Base-by-base conservation (phyloP, 805 yeast species). In the Yamadazyma philogaea region DNA sequence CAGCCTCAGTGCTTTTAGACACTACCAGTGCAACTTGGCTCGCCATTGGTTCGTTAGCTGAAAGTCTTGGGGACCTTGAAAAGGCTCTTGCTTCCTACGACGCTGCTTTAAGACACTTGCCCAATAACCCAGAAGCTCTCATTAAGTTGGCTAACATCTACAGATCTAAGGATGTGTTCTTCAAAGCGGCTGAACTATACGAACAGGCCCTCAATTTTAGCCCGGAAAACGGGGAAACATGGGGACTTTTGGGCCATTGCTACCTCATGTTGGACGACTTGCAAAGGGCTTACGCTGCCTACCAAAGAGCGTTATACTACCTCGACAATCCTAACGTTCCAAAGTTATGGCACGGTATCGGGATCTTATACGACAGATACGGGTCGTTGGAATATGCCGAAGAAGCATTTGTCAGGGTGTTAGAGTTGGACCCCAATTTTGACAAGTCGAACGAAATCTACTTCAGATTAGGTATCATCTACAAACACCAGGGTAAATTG, bases 311-410 rank as follows among this genome's bases (percentile, higher is more conserved):
- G 2, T 71, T 93, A 37, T 85, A 87, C 63, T 93, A 88, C 61
- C 68, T 90, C 59, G 87, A 86, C 49, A 91, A 93, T 57, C 95
- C 96, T 36, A 87, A 88, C 53, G 97, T 90, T 42, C 98, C 98
- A 43, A 89, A 89, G 60, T 77, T 93, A 53, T 93, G 99, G 99
- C 97, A 93, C 64, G 99, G 99, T 0, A 91, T 93, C 51, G 99
- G 99, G 27, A 93, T 93, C 45, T 74, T 93, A 47, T 93, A 93
- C 63, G 99, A 93, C 64, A 75, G 99, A 41, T 93, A 93, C 62
- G 99, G 98, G 20, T 86, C 96, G 4, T 69, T 91, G 50, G 98
- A 91, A 66, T 93, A 91, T 57, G 99, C 99, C 3, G 99, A 93
- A 63, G 99, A 93, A 64, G 98, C 99, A 3, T 91, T 93, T 68